phyloP scores from a whole-genome alignment of 768 basidiomycete genomes.

The Pulveroboletus ravenelii region DNA sequence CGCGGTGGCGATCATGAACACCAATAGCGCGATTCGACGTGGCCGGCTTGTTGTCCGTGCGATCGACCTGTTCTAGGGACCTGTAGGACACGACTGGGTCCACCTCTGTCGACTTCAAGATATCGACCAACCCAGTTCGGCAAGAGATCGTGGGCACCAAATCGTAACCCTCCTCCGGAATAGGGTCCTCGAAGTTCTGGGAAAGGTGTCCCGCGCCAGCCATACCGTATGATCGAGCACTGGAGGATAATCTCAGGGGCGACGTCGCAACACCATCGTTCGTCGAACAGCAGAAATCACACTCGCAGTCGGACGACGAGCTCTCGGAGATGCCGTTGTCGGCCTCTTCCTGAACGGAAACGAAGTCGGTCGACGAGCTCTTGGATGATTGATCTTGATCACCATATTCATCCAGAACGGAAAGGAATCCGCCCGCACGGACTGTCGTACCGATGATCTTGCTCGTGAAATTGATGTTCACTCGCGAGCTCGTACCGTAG shows the following conservation, averaged over 20 bases:
- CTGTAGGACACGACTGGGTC: too few relatives aligned
- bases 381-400: too few relatives aligned
- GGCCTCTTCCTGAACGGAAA: background rate
- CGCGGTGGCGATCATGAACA: too few relatives aligned
- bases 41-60: too few relatives aligned
- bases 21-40: too few relatives aligned
- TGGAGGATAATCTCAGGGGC: background rate
- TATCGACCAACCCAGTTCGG: background rate
- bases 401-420: background rate
- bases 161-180: background rate
- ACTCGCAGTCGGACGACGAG: too few relatives aligned
- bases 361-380: too few relatives aligned
- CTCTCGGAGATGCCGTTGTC: background rate
- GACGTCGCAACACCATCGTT: background rate
- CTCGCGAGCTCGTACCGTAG: constrained; percentile 8
- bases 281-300: background rate
- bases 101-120: background rate
- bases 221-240: constrained; percentile 10
- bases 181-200: background rate
- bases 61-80: too few relatives aligned
- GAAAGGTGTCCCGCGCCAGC: constrained; percentile 4
- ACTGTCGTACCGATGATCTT: constrained; percentile 14
- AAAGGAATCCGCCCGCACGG: constrained; percentile 10
- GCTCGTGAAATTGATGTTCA: constrained; percentile 9
- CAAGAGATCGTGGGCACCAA: background rate